Base-by-base conservation (phyloP, 2,329 filamentous ascomycete genomes). In the Botrytis cinerea region DNA sequence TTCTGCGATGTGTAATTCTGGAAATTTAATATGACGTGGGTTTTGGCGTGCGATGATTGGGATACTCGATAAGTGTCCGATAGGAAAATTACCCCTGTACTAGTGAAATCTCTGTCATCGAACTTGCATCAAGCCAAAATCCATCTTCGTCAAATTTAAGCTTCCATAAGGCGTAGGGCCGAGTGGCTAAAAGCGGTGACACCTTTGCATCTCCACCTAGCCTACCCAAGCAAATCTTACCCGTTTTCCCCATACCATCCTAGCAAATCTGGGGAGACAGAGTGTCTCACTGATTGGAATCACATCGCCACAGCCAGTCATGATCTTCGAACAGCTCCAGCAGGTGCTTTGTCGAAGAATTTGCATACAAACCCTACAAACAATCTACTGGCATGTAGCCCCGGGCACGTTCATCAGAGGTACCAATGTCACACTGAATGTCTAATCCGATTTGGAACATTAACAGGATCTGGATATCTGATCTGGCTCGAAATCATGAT, bases 151-250 rank as follows among this genome's bases (percentile, higher is more conserved):
- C 48, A 68, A 68, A 57, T 68, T 68, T 68, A 68, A 69, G 66
- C 66, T 69, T 69, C 66, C 38, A 57, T 51, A 45, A n/a, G 66
- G 48, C 66, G 48, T 69, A 64, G 66, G 66, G 38, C 35, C 66
- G n/a, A 69, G 66, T 69, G 66, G 66, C 66, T 69, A 69, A 68
- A 67, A 59, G 66, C 48, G 48, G 66, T 69, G 48, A 59, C 66
- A 69, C 66, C 66, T 43, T 43, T 59, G 8, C 22, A 66, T 66
- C 63, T 66, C 64, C 64, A 68, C 46, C 46, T 22, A 40, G 35
- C 28, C 63, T 68, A 40, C 28, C 46, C 46, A 54, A 35, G 46
- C 46, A 54, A 54, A 67, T 40, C 38, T 68, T 54, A 43, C n/a
- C 66, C 48, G 48, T 69, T 57, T 43, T 43, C 66, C 35, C 48